Percentiles rank a stretch among this genome's conserved stretches.
Conservation (phyloP, 1,284 basidiomycete genomes). For the Psilocybe mexicana region DNA sequence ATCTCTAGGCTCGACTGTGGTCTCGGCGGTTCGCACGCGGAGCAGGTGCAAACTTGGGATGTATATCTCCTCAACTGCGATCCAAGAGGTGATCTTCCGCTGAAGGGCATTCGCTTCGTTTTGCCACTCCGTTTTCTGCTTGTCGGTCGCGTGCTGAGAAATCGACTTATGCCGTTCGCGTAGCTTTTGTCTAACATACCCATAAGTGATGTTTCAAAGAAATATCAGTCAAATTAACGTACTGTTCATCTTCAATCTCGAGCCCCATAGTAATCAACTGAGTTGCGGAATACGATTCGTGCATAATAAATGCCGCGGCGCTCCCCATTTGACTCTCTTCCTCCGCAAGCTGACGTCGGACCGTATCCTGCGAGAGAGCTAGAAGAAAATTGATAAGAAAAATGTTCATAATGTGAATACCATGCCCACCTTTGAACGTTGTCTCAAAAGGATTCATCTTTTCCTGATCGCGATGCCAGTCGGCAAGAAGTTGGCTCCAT, state of each 20-base stretch:
- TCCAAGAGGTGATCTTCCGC: conserved; percentile 14
- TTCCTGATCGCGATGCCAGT: conserved; percentile 24
- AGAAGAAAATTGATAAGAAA: no score
- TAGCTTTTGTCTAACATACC: neutral
- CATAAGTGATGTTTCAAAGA: neutral
- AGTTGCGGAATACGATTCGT: conserved; percentile 12
- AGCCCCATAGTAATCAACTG: conserved; percentile 10
- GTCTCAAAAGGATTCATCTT: conserved; percentile 26
- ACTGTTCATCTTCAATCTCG: conserved; percentile 13
- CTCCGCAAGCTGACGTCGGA: conserved; percentile 8
- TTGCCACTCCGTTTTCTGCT: conserved; percentile 7
- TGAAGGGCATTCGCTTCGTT: conserved; percentile 8
- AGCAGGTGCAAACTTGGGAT: conserved; percentile 9
- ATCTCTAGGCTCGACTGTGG: neutral
- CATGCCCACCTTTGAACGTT: conserved; percentile 18
- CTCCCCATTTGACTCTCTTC: neutral
- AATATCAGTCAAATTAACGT: neutral
- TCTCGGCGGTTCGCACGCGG: neutral
- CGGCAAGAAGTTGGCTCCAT: conserved; percentile 23
- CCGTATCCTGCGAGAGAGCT: neutral
- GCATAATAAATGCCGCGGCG: conserved; percentile 4
- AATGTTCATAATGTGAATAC: no score
- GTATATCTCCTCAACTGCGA: conserved; percentile 14
- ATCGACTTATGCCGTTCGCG: neutral
- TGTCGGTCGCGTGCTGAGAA: conserved; percentile 10